Conservation (phyloP, 2,329 filamentous ascomycete species). For the Verruconis gallopava region DNA sequence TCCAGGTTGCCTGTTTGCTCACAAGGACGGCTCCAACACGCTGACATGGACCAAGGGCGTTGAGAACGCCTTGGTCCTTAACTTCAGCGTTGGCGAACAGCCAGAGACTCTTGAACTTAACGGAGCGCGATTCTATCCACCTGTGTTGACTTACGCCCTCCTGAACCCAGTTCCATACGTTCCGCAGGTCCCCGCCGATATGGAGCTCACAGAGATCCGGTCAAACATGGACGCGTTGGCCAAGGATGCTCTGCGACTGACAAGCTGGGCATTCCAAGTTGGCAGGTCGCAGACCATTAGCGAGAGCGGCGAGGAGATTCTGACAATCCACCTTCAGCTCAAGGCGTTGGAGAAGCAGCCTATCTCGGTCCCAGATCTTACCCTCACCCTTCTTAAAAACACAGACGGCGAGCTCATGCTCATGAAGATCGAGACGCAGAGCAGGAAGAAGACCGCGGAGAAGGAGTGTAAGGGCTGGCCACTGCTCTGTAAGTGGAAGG, state of each 20-base stretch:
- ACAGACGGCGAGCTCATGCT: conserved; percentile 25
- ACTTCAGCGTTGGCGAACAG: conserved; percentile 23
- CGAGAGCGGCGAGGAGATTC: conserved; percentile 24
- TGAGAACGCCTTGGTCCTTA: conserved; percentile 24
- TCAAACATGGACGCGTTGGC: conserved; percentile 11
- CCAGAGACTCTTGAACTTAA: conserved; percentile 22
- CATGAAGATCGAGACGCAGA: conserved; percentile 21
- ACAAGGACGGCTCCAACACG: conserved; percentile 14
- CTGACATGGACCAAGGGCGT: conserved; percentile 21
- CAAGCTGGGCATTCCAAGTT: conserved; percentile 22
- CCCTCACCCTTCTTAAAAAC: conserved; percentile 26
- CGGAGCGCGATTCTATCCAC: conserved; percentile 26
- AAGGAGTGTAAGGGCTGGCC: conserved; percentile 19
- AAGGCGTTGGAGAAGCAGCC: conserved; percentile 21
- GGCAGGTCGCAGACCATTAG: conserved; percentile 22
- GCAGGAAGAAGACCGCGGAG: conserved; percentile 11
- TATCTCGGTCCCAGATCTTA: conserved; percentile 21
- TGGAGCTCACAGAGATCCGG: conserved; percentile 12
- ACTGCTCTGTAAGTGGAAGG: conserved; percentile 30
- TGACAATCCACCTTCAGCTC: conserved; percentile 26
- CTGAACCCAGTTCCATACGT: conserved; percentile 11
- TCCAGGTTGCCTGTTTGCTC: conserved; percentile 21
- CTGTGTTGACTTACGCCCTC: conserved; percentile 11
- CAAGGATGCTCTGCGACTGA: conserved; percentile 18
- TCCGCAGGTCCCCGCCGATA: conserved; percentile 20